A percentile compares a stretch with the other conserved stretches of the same genome.
phyloP scores from a whole-genome alignment of 352 stramenopile genomes.

The Globisporangium mamillatum region DNA sequence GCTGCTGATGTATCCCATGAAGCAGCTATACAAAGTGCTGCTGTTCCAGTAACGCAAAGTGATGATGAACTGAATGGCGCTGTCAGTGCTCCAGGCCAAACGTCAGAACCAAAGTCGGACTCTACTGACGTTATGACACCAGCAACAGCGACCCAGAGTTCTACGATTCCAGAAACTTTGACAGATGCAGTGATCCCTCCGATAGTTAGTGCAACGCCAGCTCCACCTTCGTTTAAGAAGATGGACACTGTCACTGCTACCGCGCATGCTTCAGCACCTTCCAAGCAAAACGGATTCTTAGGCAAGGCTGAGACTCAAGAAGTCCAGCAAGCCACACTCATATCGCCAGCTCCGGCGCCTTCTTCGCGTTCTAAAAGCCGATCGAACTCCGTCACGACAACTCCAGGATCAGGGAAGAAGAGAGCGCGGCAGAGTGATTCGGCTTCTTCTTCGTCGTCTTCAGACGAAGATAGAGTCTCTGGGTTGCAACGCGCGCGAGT shows the following conservation, averaged over 20 bases:
- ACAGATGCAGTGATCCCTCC: background rate
- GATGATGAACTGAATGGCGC: background rate
- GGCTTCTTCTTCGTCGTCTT: conserved; percentile 5
- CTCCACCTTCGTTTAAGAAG: background rate
- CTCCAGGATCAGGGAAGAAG: conserved; percentile 24
- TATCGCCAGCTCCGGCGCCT: background rate
- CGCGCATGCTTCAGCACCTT: background rate
- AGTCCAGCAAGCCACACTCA: background rate
- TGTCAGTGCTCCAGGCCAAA: background rate
- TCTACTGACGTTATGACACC: background rate
- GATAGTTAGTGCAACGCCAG: background rate
- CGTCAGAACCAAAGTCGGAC: background rate
- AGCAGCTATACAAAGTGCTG: background rate
- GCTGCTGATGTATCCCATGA: background rate
- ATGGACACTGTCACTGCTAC: background rate
- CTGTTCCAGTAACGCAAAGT: background rate
- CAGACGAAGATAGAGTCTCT: background rate
- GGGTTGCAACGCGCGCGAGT: conserved; percentile 16
- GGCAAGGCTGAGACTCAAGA: background rate
- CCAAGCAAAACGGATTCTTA: background rate
- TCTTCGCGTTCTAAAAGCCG: background rate
- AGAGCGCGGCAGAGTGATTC: conserved; percentile 22
- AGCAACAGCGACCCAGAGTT: background rate
- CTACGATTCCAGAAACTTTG: background rate
- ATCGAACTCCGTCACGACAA: background rate